A percentile compares a stretch with the other conserved stretches of the same genome.
Evolutionary conservation across 192 early-diverging fungal species (phyloP).

Genomic region (Coemansia sp.): DNA sequence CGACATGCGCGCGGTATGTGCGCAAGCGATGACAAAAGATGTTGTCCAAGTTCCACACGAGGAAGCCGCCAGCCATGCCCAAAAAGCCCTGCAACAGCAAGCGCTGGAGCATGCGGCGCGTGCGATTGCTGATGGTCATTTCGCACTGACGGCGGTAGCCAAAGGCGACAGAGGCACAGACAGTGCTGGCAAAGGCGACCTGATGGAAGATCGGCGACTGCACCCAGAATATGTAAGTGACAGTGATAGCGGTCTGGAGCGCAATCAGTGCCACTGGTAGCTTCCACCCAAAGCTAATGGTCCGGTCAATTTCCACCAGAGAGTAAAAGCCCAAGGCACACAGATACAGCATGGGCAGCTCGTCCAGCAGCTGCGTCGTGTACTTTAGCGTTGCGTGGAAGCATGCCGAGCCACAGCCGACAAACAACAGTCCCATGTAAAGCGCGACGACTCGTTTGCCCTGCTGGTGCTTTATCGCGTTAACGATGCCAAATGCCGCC

Average conservation of each 20-base stretch:
- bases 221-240: slow-evolving; percentile 62
- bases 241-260: slow-evolving; percentile 55
- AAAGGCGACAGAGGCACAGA: slow-evolving; percentile 25
- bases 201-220: slow-evolving; percentile 72
- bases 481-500: slow-evolving; percentile 62
- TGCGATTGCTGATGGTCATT: slow-evolving; percentile 28
- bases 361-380: slow-evolving; percentile 72
- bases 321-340: slow-evolving; percentile 51
- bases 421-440: slow-evolving; percentile 59
- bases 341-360: slow-evolving; percentile 73
- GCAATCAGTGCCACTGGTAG: slow-evolving; percentile 42
- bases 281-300: slow-evolving; percentile 34
- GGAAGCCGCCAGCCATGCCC: slow-evolving; percentile 58
- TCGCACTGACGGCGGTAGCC: slow-evolving; percentile 22
- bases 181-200: slow-evolving; percentile 47
- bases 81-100: slow-evolving; percentile 29
- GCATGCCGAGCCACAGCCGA: slow-evolving; percentile 66
- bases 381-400: slow-evolving; percentile 78
- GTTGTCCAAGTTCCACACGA: slow-evolving; percentile 78
- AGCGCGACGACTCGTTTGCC: slow-evolving; percentile 58
- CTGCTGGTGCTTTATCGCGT: slow-evolving; percentile 48
- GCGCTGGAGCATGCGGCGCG: slow-evolving; percentile 24
- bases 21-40: slow-evolving; percentile 64
- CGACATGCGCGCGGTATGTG: slow-evolving; percentile 50
- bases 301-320: slow-evolving; percentile 46